Percentiles rank a stretch among this genome's conserved stretches.
These are phyloP conservation scores for Oryza longistaminata DNA, from an alignment of 176 grass and related monocot genomes.

Conservation along the genomic window DNA sequence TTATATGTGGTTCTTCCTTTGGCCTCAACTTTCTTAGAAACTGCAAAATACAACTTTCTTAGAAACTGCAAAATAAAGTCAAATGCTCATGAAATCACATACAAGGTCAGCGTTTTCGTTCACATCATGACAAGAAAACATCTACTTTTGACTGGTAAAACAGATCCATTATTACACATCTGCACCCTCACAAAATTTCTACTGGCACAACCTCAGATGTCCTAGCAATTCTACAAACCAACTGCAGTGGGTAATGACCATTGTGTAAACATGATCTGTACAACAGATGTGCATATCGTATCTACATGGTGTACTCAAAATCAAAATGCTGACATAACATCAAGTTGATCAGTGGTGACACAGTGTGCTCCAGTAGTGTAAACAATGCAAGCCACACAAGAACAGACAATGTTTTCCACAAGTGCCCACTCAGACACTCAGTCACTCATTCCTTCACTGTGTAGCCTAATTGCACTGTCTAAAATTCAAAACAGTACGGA, in stretches of 20 bases:
- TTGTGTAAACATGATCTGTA: slow-evolving; percentile 1
- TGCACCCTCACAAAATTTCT: slow-evolving; percentile 1
- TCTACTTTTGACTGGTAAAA: slow-evolving; percentile 2
- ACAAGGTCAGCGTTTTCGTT: slow-evolving; percentile 9
- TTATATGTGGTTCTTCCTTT: slow-evolving; percentile 93
- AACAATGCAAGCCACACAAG: neutral
- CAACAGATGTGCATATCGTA: neutral
- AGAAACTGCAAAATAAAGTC: slow-evolving; percentile 69
- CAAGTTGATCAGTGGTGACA: neutral
- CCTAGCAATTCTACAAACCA: slow-evolving; percentile 14
- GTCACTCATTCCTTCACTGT: neutral
- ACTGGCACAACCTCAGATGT: slow-evolving; percentile 7
- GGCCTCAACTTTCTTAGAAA: slow-evolving; percentile 90
- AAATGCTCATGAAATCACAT: slow-evolving; percentile 25
- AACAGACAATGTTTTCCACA: slow-evolving; percentile 3
- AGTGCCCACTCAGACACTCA: neutral
- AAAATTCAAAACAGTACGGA: slow-evolving; percentile 7
- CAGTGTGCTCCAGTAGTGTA: neutral
- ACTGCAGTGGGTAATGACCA: neutral
- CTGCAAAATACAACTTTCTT: slow-evolving; percentile 75
- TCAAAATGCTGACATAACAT: slow-evolving; percentile 14
- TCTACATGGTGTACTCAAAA: slow-evolving; percentile 27
- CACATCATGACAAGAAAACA: slow-evolving; percentile 11
- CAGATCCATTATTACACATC: neutral
- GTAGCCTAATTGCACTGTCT: neutral